Conservation (phyloP, 768 basidiomycete genomes). For the Chalciporus piperatus region DNA sequence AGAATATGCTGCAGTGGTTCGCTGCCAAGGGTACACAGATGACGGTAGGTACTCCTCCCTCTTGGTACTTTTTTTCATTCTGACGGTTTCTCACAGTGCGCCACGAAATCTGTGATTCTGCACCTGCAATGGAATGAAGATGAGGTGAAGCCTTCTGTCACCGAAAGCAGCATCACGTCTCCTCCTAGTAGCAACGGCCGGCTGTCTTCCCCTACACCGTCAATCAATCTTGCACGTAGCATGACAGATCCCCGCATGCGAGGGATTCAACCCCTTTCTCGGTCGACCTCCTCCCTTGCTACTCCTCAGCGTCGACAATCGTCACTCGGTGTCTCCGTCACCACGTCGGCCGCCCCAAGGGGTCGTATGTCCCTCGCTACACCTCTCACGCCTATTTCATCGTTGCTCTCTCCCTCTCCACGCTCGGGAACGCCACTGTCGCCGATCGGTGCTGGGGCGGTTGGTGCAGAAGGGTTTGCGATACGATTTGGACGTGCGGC, state of each 20-base stretch:
- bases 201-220: slow-evolving; percentile 29
- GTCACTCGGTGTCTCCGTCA: slow-evolving; percentile 32
- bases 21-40: slow-evolving; percentile 87
- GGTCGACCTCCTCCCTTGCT: slow-evolving; percentile 46
- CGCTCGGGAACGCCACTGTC: slow-evolving; percentile 35
- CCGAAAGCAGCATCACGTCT: slow-evolving; percentile 19
- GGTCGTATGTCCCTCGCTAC: slow-evolving; percentile 44
- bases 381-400: slow-evolving; percentile 39
- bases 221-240: slow-evolving; percentile 18
- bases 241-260: slow-evolving; percentile 37
- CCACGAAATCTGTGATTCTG: slow-evolving; percentile 82
- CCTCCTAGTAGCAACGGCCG: slow-evolving; percentile 21
- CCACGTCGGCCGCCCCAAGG: slow-evolving; percentile 36
- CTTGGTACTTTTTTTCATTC: not conserved
- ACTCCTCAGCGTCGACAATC: slow-evolving; percentile 42
- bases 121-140: slow-evolving; percentile 86
- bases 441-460: slow-evolving; percentile 20
- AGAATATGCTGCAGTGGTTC: slow-evolving; percentile 94
- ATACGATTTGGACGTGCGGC: slow-evolving; percentile 66
- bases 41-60: slow-evolving; percentile 54
- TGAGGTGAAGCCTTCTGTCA: slow-evolving; percentile 28
- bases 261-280: slow-evolving; percentile 49
- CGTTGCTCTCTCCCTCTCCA: slow-evolving; percentile 27
- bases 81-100: slow-evolving; percentile 53
- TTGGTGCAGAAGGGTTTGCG: slow-evolving; percentile 36